Evolutionary conservation across 2,329 filamentous ascomycete species (phyloP).

Genomic region (Fusarium veterinarium): DNA sequence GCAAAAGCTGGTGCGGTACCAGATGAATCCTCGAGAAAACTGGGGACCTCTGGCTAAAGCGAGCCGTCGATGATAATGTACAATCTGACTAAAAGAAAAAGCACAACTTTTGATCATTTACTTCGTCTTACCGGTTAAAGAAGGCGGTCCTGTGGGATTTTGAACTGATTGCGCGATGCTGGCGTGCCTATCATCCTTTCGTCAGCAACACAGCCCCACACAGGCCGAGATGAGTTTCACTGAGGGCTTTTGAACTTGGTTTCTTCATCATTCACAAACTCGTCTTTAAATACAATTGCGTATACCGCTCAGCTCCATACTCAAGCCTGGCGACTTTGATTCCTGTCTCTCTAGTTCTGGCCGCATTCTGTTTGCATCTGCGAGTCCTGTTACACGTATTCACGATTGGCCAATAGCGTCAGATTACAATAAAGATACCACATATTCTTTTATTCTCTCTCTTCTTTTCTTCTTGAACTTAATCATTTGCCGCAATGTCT

Average conservation of each 20-base stretch:
- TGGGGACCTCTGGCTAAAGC: constrained; percentile 86
- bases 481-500: constrained; percentile 17
- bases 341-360: background rate
- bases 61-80: constrained; percentile 53
- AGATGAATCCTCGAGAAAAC: constrained; percentile 88
- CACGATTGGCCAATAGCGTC: constrained; percentile 26
- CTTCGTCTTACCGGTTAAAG: constrained; percentile 9
- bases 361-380: background rate
- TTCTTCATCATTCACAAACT: constrained; percentile 15
- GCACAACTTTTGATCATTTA: background rate
- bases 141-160: constrained; percentile 12
- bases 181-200: constrained; percentile 17
- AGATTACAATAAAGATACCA: constrained; percentile 28
- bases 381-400: background rate
- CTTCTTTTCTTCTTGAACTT: background rate
- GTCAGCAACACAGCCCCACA: constrained; percentile 38
- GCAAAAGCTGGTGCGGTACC: constrained; percentile 84
- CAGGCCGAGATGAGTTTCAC: constrained; percentile 20
- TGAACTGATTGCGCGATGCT: constrained; percentile 14
- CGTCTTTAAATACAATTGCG: background rate
- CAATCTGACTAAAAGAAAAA: background rate
- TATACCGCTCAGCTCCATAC: background rate
- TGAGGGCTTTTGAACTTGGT: constrained; percentile 21
- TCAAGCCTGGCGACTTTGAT: background rate
- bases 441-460: background rate